Percentiles rank a stretch among this genome's conserved stretches.
phyloP scores from a whole-genome alignment of 495 filamentous ascomycete genomes.

The Annulohypoxylon nitens region DNA sequence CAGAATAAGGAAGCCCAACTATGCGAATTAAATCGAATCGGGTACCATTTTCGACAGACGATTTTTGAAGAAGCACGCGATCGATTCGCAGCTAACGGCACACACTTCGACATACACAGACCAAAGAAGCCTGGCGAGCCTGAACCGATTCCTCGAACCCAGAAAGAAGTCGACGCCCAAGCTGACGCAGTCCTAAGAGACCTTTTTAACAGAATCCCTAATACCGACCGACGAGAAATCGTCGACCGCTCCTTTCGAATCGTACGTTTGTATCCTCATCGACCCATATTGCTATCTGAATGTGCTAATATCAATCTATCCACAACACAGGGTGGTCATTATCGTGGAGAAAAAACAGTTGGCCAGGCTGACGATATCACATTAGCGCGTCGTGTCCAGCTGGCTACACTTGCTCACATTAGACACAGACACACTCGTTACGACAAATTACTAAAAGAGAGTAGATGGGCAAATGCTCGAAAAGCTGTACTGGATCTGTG shows the following conservation, averaged over 20 bases:
- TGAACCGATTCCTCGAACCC: conserved; percentile 67
- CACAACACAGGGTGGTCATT: conserved; percentile 32
- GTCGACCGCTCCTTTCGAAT: conserved; percentile 86
- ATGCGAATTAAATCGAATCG: conserved; percentile 77
- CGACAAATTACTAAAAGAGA: conserved; percentile 77
- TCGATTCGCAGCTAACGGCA: conserved; percentile 46
- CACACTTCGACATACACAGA: conserved; percentile 28
- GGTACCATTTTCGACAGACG: conserved; percentile 75
- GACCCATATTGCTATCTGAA: not conserved
- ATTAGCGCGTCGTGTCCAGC: conserved; percentile 79
- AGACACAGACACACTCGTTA: conserved; percentile 89
- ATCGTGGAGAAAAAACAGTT: conserved; percentile 56
- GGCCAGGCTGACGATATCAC: conserved; percentile 75
- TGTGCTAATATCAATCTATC: conserved; percentile 18
- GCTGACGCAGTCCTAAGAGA: conserved; percentile 81
- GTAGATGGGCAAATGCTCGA: conserved; percentile 76
- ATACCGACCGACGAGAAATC: conserved; percentile 80
- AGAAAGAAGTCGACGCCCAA: conserved; percentile 77
- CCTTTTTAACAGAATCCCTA: conserved; percentile 87
- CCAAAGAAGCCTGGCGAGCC: conserved; percentile 49
- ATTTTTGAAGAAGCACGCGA: conserved; percentile 65
- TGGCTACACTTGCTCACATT: conserved; percentile 88
- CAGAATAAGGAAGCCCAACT: conserved; percentile 45
- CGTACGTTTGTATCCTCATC: conserved; percentile 59
- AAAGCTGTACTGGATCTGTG: conserved; percentile 76